Percentiles rank a stretch among this genome's conserved stretches.
Conservation (phyloP, 2,329 filamentous ascomycete genomes). For the Atkinsonella texensis region DNA sequence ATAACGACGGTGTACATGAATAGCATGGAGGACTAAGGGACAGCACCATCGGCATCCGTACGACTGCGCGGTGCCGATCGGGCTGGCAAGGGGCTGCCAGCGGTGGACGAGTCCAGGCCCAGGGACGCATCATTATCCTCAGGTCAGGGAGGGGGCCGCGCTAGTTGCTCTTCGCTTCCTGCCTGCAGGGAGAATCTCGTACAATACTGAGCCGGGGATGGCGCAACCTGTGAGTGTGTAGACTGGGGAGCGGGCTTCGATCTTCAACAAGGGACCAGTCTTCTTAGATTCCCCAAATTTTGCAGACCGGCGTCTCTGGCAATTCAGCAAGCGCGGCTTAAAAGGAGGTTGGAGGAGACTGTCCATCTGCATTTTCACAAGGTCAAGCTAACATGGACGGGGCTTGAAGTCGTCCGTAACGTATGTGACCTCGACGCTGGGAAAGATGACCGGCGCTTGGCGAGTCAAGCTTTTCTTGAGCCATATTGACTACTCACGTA, state of each 20-base stretch:
- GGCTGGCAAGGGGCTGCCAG: slow-evolving; percentile 43
- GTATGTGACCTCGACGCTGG: no score
- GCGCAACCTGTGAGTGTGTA: slow-evolving; percentile 22
- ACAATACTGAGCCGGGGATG: slow-evolving; percentile 30
- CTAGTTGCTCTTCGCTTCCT: slow-evolving; percentile 43
- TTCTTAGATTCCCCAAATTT: no score
- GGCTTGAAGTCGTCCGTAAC: no score
- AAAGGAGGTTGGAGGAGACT: no score
- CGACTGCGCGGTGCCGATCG: slow-evolving; percentile 39
- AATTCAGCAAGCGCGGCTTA: no score
- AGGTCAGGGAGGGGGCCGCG: slow-evolving; percentile 32
- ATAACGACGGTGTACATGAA: slow-evolving; percentile 48
- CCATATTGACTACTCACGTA: no score
- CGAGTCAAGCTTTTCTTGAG: no score
- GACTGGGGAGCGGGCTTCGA: neutral
- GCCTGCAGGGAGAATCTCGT: slow-evolving; percentile 41
- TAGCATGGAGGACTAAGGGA: slow-evolving; percentile 31
- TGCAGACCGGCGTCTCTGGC: no score
- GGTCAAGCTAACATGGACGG: no score
- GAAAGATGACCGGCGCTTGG: no score
- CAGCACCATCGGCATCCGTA: slow-evolving; percentile 44
- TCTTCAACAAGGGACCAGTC: no score
- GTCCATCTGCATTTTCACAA: no score
- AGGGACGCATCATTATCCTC: slow-evolving; percentile 45
- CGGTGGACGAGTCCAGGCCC: slow-evolving; percentile 43